phyloP scores from a whole-genome alignment of 345 rosid species.

The Capsella bursapastoris region DNA sequence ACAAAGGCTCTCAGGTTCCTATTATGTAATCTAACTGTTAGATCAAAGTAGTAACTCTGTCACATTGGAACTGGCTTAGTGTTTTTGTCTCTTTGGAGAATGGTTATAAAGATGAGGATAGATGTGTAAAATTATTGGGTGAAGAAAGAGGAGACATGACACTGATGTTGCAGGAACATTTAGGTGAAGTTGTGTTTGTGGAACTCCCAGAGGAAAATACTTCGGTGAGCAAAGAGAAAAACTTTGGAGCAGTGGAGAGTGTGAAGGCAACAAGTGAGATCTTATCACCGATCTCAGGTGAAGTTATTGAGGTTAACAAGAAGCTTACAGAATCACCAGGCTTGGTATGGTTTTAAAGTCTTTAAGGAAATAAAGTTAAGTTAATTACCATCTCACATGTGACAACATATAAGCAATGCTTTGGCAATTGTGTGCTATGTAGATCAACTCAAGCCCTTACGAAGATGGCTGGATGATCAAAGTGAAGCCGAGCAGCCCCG shows the following conservation, averaged over 20 bases:
- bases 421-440: conserved; percentile 22
- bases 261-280: conserved; percentile 96
- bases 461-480: conserved; percentile 96
- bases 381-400: not conserved
- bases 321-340: conserved; percentile 77
- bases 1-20: not conserved
- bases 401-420: not conserved
- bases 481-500: conserved; percentile 76
- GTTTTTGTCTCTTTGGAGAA: not conserved
- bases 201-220: conserved; percentile 72
- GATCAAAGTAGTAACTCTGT: conserved; percentile 13
- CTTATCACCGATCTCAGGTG: conserved; percentile 80
- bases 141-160: conserved; percentile 8
- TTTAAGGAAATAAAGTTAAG: not conserved
- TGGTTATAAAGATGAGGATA: not conserved
- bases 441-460: conserved; percentile 89
- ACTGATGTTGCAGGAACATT: conserved; percentile 64
- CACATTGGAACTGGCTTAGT: not conserved
- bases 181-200: conserved; percentile 93
- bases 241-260: conserved; percentile 93
- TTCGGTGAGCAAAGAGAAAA: conserved; percentile 57
- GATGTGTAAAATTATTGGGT: not conserved
- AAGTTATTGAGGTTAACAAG: conserved; percentile 72
- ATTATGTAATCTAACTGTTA: not conserved
- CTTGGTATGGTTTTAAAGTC: conserved; percentile 47